These are phyloP conservation scores for Kwoniella sp. DNA, from an alignment of 768 basidiomycete genomes.

Conservation along the genomic window DNA sequence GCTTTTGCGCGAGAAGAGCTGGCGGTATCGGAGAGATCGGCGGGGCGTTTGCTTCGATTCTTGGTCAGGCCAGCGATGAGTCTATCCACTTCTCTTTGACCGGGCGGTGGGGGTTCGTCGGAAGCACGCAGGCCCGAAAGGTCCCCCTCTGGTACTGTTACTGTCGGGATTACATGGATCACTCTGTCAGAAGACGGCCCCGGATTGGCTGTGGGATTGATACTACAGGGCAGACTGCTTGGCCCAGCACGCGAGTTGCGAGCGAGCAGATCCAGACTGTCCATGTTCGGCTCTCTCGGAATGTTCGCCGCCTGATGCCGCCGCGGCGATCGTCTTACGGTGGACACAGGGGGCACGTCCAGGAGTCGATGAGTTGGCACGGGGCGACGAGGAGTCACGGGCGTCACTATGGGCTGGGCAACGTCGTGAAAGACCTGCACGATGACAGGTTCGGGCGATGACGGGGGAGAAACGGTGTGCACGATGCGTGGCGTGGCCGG, in stretches of 20 bases:
- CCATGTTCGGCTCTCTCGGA: background rate
- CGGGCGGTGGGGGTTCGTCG: background rate
- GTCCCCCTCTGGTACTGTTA: background rate
- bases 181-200: no score
- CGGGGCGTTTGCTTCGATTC: no score
- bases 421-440: background rate
- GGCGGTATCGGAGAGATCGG: no score
- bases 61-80: no score
- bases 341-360: background rate
- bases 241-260: background rate
- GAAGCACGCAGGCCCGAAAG: background rate
- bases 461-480: slow-evolving; percentile 10
- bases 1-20: no score
- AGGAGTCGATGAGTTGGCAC: background rate
- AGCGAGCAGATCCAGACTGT: background rate
- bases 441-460: background rate
- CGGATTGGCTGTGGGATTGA: background rate
- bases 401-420: background rate
- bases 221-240: background rate
- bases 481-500: background rate
- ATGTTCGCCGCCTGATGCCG: background rate
- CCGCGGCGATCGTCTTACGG: slow-evolving; percentile 12
- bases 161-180: no score
- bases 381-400: background rate
- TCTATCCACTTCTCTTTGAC: no score